Conservation (phyloP, 257 asterid species). For the Forsythia viridissima region DNA sequence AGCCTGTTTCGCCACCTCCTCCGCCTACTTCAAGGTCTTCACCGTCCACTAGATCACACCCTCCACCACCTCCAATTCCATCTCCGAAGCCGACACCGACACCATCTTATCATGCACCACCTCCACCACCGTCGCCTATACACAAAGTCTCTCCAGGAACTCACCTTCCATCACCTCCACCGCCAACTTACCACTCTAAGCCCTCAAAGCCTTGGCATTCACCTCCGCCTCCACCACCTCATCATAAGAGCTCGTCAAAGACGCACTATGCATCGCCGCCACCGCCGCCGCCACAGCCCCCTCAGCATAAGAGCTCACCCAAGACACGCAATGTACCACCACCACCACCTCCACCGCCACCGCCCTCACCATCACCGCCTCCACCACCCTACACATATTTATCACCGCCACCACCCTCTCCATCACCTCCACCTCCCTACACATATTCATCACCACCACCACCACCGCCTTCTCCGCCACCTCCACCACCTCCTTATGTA, state of each 20-base stretch:
- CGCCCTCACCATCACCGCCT: constrained; percentile 20
- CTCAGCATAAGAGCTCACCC: constrained; percentile 22
- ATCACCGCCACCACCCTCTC: constrained; percentile 31
- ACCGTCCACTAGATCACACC: constrained; percentile 33
- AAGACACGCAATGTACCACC: constrained; percentile 18
- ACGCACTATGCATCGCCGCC: constrained; percentile 21
- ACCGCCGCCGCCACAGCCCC: neutral
- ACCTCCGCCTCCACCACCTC: constrained; percentile 33
- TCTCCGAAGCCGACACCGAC: neutral
- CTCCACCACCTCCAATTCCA: constrained; percentile 40
- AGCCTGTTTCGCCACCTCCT: constrained; percentile 27
- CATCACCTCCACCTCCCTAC: constrained; percentile 26
- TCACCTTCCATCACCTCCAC: constrained; percentile 19
- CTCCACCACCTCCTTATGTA: constrained; percentile 25
- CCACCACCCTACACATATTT: constrained; percentile 21
- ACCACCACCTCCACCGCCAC: constrained; percentile 24
- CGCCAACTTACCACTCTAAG: constrained; percentile 16
- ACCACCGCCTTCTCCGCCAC: constrained; percentile 39
- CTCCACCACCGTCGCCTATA: neutral
- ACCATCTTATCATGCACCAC: neutral
- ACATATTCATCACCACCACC: constrained; percentile 28
- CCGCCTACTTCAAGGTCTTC: constrained; percentile 54
- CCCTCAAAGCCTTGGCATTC: constrained; percentile 17
- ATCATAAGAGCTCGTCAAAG: constrained; percentile 24
- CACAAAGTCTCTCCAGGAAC: constrained; percentile 7